Base-by-base conservation (phyloP, 257 asterid species). In the Fraxinus pennsylvanica region DNA sequence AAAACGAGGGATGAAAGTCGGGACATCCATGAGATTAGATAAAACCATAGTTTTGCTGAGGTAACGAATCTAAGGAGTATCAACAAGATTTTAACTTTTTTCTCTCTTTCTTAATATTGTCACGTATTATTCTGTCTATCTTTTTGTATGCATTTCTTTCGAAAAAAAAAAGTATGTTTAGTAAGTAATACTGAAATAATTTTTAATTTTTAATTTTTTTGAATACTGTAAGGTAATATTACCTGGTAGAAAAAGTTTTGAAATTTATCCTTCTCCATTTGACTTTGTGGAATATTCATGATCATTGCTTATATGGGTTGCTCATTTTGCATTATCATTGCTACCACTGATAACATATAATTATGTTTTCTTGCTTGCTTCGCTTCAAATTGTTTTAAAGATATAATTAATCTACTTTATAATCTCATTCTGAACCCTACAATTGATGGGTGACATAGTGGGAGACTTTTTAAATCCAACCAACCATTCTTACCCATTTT, bases 281-380 rank as follows among this genome's bases (percentile, higher is more conserved):
- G 68, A 61, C 32, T 25, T 25, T 22, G 13, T 7, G 13, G 21
- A 21, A n/a, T 21, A 22, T 59, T 59, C 27, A 8, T 59, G 68
- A 61, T 61, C 33, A 61, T 61, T 61, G 68, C 68, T 61, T 21
- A 0, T 25, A 25, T 22, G 13, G 27, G 68, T 21, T 8, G 33
- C 13, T 21, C 68, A 61, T 61, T 61, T 25, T 61, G 35, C 15
- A 61, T 25, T 7, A 61, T 61, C 17, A 61, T 61, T 61, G 33
- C 33, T 21, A 12, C 68, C 33, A 61, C 17, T 61, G 30, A 61
- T 2, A 3, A 25, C 33, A 25, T 9, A 61, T 61, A 9, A 61
- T 61, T 61, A 61, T 61, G 68, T 61, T 61, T 61, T 61, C 68
- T 61, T 61, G 32, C 33, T 61, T 61, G 25, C 35, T 61, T 61